These are phyloP conservation scores for Cyclostephanos tholiformis DNA, from an alignment of 108 stramenopile species.

Conservation along the genomic window DNA sequence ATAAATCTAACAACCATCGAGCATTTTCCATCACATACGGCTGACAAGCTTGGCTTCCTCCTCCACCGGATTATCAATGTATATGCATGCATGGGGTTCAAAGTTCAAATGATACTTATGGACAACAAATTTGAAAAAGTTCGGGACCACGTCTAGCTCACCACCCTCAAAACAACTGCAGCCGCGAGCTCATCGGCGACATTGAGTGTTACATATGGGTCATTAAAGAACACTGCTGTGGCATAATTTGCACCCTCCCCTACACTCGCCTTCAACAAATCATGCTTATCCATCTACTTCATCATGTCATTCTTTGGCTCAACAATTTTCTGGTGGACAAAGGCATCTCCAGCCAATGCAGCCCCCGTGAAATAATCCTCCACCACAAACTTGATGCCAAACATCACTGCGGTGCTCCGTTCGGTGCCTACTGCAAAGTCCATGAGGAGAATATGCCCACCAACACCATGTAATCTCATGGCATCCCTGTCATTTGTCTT, in stretches of 20 bases:
- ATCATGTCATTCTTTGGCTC: constrained; percentile 21
- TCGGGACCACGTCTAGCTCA: background rate
- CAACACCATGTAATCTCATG: constrained; percentile 1
- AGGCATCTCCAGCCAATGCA: constrained; percentile 47
- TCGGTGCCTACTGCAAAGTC: constrained; percentile 6
- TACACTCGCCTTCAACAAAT: constrained; percentile 25
- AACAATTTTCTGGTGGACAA: constrained; percentile 40
- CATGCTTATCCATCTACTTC: constrained; percentile 28
- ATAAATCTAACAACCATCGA: background rate
- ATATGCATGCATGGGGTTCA: constrained; percentile 15
- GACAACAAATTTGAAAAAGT: constrained; percentile 29
- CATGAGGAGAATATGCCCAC: constrained; percentile 13
- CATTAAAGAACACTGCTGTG: constrained; percentile 48
- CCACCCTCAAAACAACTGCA: constrained; percentile 14
- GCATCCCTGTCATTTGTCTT: background rate
- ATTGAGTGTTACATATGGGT: constrained; percentile 46
- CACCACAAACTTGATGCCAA: background rate
- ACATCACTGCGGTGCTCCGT: background rate
- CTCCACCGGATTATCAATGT: constrained; percentile 23
- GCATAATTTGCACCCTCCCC: constrained; percentile 32
- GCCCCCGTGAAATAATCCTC: constrained; percentile 17
- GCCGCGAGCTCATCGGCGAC: constrained; percentile 32
- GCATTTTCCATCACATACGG: background rate
- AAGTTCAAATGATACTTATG: background rate
- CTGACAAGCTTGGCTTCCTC: background rate